Percentiles rank a stretch among this genome's conserved stretches.
Conservation (phyloP, 306 rosid species). For the Pueraria montana region DNA sequence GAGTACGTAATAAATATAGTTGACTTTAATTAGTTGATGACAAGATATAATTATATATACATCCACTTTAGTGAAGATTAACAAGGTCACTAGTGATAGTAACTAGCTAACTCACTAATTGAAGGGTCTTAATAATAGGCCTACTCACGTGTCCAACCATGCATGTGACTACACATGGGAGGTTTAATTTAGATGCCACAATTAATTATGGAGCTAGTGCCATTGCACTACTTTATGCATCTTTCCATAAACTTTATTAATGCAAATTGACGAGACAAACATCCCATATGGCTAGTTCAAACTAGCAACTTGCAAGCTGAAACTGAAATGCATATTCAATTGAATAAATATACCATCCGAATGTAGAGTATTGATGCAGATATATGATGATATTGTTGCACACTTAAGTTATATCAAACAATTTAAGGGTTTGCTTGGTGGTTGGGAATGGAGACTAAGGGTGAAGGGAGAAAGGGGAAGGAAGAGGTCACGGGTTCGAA, state of each 20-base stretch:
- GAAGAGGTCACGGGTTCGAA: too few relatives aligned
- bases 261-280: neutral
- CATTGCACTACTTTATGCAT: too few relatives aligned
- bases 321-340: neutral
- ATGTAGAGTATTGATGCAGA: neutral
- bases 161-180: constrained; percentile 26
- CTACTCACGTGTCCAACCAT: neutral
- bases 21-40: neutral
- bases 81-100: neutral
- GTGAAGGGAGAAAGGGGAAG: too few relatives aligned
- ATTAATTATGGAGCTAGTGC: neutral
- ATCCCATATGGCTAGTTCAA: too few relatives aligned
- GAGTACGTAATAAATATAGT: neutral
- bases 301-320: neutral
- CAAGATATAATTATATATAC: neutral
- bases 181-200: neutral
- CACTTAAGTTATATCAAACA: too few relatives aligned
- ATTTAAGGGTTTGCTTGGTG: too few relatives aligned
- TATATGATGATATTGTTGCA: neutral
- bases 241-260: neutral
- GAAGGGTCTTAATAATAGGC: neutral
- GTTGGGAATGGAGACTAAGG: too few relatives aligned
- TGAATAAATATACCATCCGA: neutral
- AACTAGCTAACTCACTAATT: neutral
- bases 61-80: neutral